A percentile compares a stretch with the other conserved stretches of the same genome.
These are phyloP conservation scores for Neonectria neomacrospora DNA, from an alignment of 2,329 filamentous ascomycete species.

Conservation along the genomic window DNA sequence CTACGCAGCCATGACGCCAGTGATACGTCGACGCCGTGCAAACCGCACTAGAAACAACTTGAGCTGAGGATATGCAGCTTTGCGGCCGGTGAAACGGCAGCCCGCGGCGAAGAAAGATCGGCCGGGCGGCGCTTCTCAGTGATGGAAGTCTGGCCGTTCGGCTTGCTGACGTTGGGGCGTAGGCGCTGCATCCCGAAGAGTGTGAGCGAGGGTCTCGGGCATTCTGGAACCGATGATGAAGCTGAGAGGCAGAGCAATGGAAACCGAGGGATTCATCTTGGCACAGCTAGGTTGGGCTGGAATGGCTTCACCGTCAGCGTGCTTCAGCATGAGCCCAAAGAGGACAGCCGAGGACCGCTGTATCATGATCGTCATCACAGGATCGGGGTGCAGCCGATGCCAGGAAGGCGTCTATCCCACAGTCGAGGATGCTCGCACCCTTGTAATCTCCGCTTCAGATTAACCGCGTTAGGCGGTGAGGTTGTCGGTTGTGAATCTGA, in stretches of 20 bases:
- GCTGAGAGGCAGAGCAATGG: conserved; percentile 19
- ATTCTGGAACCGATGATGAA: conserved; percentile 28
- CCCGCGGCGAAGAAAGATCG: background rate
- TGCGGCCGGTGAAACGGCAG: conserved; percentile 8
- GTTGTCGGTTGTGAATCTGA: conserved; percentile 24
- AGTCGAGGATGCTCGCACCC: conserved; percentile 17
- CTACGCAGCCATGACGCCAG: background rate
- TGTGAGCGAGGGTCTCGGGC: conserved; percentile 15
- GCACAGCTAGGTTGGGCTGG: conserved; percentile 28
- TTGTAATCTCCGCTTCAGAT: conserved; percentile 1
- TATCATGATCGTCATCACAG: conserved; percentile 33
- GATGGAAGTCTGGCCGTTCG: background rate
- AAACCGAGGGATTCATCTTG: conserved; percentile 20
- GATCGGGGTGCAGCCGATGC: conserved; percentile 33
- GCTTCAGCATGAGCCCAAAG: conserved; percentile 26
- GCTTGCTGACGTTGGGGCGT: conserved; percentile 1
- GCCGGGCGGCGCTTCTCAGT: background rate
- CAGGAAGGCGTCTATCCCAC: conserved; percentile 32
- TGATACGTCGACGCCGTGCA: background rate
- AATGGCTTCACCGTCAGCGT: conserved; percentile 11
- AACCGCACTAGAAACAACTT: background rate
- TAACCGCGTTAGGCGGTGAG: conserved; percentile 28
- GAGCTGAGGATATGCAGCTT: conserved; percentile 7
- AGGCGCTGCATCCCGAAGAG: background rate
- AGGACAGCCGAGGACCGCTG: conserved; percentile 36